Percentiles rank a stretch among this genome's conserved stretches.
These are phyloP conservation scores for Leccinum boreale DNA, from an alignment of 768 basidiomycete genomes.

Conservation along the genomic window DNA sequence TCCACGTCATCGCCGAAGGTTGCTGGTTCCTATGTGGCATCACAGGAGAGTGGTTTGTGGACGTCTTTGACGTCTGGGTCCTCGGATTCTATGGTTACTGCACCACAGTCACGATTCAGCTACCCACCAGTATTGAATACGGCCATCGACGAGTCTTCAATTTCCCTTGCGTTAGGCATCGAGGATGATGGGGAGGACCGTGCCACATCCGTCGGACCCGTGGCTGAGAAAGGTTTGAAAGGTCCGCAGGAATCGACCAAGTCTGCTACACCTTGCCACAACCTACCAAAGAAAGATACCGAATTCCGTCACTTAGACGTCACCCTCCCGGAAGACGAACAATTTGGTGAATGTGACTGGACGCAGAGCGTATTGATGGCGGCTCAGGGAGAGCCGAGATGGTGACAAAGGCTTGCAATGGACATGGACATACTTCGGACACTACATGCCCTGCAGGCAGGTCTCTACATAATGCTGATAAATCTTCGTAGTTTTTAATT, in stretches of 20 bases:
- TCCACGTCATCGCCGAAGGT: slow-evolving; percentile 26
- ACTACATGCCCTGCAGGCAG: slow-evolving; percentile 30
- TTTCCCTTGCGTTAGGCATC: slow-evolving; percentile 35
- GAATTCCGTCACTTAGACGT: slow-evolving; percentile 29
- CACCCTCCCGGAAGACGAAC: slow-evolving; percentile 36
- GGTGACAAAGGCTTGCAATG: slow-evolving; percentile 23
- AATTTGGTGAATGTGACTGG: slow-evolving; percentile 59
- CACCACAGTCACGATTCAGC: slow-evolving; percentile 46
- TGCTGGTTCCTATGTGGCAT: slow-evolving; percentile 6
- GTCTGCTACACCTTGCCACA: slow-evolving; percentile 1
- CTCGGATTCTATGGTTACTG: slow-evolving; percentile 52
- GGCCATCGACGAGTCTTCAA: slow-evolving; percentile 55
- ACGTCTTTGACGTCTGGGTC: slow-evolving; percentile 32
- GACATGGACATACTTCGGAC: slow-evolving; percentile 16
- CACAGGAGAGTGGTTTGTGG: slow-evolving; percentile 19
- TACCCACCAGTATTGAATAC: slow-evolving; percentile 59
- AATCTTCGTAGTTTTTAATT: slow-evolving; percentile 13
- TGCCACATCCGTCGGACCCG: slow-evolving; percentile 9
- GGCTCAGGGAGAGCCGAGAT: slow-evolving; percentile 46
- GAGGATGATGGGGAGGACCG: slow-evolving; percentile 28
- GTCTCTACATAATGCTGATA: slow-evolving; percentile 19
- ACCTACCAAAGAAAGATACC: slow-evolving; percentile 22
- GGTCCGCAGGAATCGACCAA: slow-evolving; percentile 21
- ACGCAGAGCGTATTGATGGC: slow-evolving; percentile 69
- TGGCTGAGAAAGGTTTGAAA: slow-evolving; percentile 6